phyloP scores from a whole-genome alignment of 2,329 filamentous ascomycete genomes.

The Shiraia sp. region DNA sequence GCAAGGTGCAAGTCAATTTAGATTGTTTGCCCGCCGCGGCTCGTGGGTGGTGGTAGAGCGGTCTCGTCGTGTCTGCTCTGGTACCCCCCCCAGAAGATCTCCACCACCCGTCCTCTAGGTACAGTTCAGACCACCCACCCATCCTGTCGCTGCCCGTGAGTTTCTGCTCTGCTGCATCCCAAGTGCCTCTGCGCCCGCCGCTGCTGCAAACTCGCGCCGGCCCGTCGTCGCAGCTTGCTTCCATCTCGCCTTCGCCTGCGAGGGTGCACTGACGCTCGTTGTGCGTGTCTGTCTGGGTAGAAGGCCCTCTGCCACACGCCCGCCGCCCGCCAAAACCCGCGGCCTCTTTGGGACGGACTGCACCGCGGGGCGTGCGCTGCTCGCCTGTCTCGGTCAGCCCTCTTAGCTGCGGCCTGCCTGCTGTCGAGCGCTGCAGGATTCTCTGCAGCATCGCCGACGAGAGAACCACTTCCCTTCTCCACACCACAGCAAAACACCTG shows the following conservation, averaged over 20 bases:
- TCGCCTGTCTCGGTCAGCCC: slow-evolving; percentile 46
- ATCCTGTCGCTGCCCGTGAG: slow-evolving; percentile 20
- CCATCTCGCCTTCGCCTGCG: too few species aligned
- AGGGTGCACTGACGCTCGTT: too few species aligned
- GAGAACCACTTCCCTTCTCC: slow-evolving; percentile 37
- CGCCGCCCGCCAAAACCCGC: slow-evolving; percentile 31
- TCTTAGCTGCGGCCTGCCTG: slow-evolving; percentile 47
- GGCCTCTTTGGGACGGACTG: slow-evolving; percentile 31
- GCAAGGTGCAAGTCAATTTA: slow-evolving; percentile 42
- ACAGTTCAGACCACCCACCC: slow-evolving; percentile 19
- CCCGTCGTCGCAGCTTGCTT: slow-evolving; percentile 29
- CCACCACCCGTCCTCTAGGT: slow-evolving; percentile 38
- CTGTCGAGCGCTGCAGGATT: slow-evolving; percentile 42
- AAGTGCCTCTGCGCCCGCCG: slow-evolving; percentile 19
- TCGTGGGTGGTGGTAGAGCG: slow-evolving; percentile 30
- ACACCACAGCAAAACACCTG: slow-evolving; percentile 23
- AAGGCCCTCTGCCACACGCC: slow-evolving; percentile 24
- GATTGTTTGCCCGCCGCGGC: slow-evolving; percentile 43
- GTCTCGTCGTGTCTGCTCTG: too few species aligned
- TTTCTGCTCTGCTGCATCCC: slow-evolving; percentile 18
- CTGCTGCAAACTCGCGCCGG: slow-evolving; percentile 41
- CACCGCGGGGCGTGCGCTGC: slow-evolving; percentile 38
- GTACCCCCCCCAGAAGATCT: slow-evolving; percentile 43
- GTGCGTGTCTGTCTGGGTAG: slow-evolving; percentile 30
- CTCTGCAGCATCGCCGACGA: slow-evolving; percentile 44